Conservation (phyloP, 2,329 filamentous ascomycete species). For the Colletotrichum coccodes region DNA sequence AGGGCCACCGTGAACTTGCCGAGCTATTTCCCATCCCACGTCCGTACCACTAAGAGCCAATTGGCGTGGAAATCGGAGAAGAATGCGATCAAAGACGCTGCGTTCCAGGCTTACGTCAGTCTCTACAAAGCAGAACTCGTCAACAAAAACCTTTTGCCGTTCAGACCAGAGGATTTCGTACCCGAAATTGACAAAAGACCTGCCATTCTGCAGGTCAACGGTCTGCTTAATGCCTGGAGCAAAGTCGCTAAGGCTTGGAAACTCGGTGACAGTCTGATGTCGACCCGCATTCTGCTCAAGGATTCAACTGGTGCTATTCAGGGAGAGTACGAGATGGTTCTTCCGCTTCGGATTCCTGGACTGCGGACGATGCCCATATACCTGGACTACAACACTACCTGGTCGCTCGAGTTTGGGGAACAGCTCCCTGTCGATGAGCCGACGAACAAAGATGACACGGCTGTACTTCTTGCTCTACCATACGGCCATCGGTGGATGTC, state of each 20-base stretch:
- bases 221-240: slow-evolving; percentile 58
- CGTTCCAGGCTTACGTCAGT: slow-evolving; percentile 80
- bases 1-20: slow-evolving; percentile 77
- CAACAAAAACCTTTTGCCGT: slow-evolving; percentile 81
- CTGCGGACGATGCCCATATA: slow-evolving; percentile 51
- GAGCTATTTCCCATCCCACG: slow-evolving; percentile 69
- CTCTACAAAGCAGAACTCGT: slow-evolving; percentile 78
- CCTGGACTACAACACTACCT: slow-evolving; percentile 47
- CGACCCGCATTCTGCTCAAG: slow-evolving; percentile 29
- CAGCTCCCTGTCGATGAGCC: slow-evolving; percentile 32
- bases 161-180: slow-evolving; percentile 51
- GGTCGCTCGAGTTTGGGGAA: slow-evolving; percentile 46
- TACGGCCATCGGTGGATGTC: slow-evolving; percentile 58
- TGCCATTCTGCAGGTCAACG: slow-evolving; percentile 46
- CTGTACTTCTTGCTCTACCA: slow-evolving; percentile 56
- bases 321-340: slow-evolving; percentile 52
- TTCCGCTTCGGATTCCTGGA: slow-evolving; percentile 54
- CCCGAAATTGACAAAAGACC: slow-evolving; percentile 50
- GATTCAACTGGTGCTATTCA: slow-evolving; percentile 41
- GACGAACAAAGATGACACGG: slow-evolving; percentile 52
- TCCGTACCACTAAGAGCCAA: slow-evolving; percentile 65
- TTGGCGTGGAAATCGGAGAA: slow-evolving; percentile 75
- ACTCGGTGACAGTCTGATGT: slow-evolving; percentile 41
- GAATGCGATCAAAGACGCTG: slow-evolving; percentile 81
- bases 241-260: slow-evolving; percentile 55